Conservation (phyloP, 192 early-diverging fungal species). For the Linnemannia elongata region DNA sequence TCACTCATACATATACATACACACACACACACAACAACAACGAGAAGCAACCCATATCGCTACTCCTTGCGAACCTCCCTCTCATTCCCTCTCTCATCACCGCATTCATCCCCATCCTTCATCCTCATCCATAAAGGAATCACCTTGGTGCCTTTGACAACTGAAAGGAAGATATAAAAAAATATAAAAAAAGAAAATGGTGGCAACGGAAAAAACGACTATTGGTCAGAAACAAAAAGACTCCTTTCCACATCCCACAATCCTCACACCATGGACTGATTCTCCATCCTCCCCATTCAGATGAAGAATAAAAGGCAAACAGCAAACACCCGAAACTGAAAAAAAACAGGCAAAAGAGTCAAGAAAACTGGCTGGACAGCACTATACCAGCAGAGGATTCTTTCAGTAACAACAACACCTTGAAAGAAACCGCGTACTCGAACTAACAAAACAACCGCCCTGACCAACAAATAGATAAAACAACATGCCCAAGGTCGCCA, state of each 20-base stretch:
- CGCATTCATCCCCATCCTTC: conserved; percentile 12
- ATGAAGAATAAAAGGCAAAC: neutral
- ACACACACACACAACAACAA: neutral
- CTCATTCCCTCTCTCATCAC: neutral
- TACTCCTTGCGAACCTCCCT: neutral
- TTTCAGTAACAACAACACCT: neutral
- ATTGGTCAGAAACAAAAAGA: neutral
- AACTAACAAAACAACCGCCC: neutral
- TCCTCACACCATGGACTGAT: neutral
- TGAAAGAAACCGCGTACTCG: neutral
- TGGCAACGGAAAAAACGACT: neutral
- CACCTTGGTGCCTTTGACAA: neutral
- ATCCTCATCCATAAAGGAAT: conserved; percentile 4
- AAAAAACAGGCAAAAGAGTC: neutral
- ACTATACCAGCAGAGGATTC: too few species aligned
- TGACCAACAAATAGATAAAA: neutral
- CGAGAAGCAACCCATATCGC: neutral
- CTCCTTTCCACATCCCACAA: neutral
- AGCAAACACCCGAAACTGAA: neutral
- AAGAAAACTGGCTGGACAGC: neutral
- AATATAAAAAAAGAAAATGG: neutral
- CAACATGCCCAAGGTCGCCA: conserved; percentile 59
- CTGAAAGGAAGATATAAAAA: neutral
- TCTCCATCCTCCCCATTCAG: neutral
- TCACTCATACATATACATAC: neutral